Evolutionary conservation across 2,329 filamentous ascomycete species (phyloP).

Genomic region (Chalara sp.): DNA sequence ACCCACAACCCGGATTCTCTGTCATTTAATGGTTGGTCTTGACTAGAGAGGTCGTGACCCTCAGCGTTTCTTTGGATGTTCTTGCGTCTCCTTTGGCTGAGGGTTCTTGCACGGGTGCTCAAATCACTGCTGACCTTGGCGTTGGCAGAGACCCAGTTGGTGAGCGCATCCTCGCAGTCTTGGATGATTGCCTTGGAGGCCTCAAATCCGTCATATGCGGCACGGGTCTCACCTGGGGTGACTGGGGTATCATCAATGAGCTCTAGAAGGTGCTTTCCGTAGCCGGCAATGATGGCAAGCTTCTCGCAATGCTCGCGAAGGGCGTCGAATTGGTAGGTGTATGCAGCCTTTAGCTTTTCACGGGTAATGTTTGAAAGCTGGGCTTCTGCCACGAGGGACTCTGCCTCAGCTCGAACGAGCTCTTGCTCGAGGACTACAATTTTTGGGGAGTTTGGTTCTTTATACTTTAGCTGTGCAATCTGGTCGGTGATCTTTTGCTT

Average conservation of each 20-base stretch:
- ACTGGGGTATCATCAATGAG: conserved; percentile 95
- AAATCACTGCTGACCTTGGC: conserved; percentile 83
- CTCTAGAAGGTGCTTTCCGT: conserved; percentile 96
- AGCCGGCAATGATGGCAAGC: conserved; percentile 94
- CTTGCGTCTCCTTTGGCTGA: conserved; percentile 77
- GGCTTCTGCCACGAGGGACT: conserved; percentile 96
- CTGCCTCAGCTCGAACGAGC: conserved; percentile 93
- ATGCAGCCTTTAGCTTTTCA: conserved; percentile 98
- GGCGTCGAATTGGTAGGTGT: conserved; percentile 96
- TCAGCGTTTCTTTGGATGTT: conserved; percentile 62
- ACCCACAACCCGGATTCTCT: conserved; percentile 77
- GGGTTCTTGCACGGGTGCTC: conserved; percentile 77
- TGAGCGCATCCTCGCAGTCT: conserved; percentile 94
- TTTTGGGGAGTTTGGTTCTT: conserved; percentile 95
- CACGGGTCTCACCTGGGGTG: conserved; percentile 91
- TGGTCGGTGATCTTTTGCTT: conserved; percentile 99
- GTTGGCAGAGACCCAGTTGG: conserved; percentile 92
- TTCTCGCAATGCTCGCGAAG: conserved; percentile 97
- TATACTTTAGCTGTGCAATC: conserved; percentile 98
- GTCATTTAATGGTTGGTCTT: conserved; percentile 74
- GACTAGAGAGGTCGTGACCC: conserved; percentile 73
- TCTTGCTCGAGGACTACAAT: conserved; percentile 98
- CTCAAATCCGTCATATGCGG: conserved; percentile 96
- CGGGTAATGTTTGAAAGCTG: conserved; percentile 99
- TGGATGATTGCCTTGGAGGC: conserved; percentile 98